Base-by-base conservation (phyloP, 805 yeast species). In the Candida saitoana region DNA sequence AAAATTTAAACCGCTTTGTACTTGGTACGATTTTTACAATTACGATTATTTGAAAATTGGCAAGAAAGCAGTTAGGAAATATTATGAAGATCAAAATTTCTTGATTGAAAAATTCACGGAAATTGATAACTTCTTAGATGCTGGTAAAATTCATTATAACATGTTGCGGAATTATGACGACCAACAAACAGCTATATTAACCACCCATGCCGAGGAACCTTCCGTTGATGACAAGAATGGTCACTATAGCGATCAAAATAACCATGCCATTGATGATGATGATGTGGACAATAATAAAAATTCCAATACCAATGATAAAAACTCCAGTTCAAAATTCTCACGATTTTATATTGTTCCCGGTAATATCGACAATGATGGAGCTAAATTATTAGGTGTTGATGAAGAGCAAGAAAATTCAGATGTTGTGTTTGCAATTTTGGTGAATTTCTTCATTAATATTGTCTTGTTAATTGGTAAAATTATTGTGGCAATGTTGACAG, bases 41-140 rank as follows among this genome's bases (percentile, higher is more conserved):
- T 39, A 42, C 2, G 57, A 58, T 36, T 14, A 24, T 2, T 39
- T 50, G 12, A 48, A 41, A 6, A 46, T 60, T 14, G 56, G 56
- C 36, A 60, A 52, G 17, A 56, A 48, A 32, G 42, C 49, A 8
- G 39, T 76, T 4, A 60, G 68, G 19, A 42, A 56, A 15, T 84
- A 63, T 57, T 85, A 86, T 59, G 58, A 60, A 33, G 55, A 62
- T 2, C 91, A 84, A 59, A 85, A 85, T 56, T 76, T 69, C 33
- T 55, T 80, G 40, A 77, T 84, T 40, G 75, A 71, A 18, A 65
- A 77, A 40, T 82, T 76, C 51, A 57, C 59, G 29, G 83, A 77
- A 44, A 77, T 85, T 18, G 95, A 85, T 55, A 65, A 68, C 39
- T 64, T 84, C 39, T 66, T 85, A 36, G 93, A 84, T 53, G 76